These are phyloP conservation scores for Coniochaeta ligniaria DNA, from an alignment of 2,329 filamentous ascomycete species.

Conservation along the genomic window DNA sequence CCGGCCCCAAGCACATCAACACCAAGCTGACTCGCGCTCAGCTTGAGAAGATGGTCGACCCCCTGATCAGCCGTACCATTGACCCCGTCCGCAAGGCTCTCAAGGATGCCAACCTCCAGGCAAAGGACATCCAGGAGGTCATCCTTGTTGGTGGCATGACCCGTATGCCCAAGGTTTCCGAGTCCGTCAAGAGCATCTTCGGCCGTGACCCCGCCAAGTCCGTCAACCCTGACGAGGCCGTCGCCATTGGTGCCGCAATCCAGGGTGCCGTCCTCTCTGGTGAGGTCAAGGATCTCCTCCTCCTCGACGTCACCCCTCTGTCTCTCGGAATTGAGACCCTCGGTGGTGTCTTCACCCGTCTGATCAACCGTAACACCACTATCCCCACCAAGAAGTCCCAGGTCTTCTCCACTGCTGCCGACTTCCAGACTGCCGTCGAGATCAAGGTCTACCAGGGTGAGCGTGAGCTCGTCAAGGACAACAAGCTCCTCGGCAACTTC, in stretches of 20 bases:
- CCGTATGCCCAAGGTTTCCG: slow-evolving; percentile 96
- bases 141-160: slow-evolving; percentile 99
- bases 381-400: slow-evolving; percentile 99
- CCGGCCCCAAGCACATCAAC: slow-evolving; percentile 98
- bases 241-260: slow-evolving; percentile 93
- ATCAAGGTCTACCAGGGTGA: slow-evolving; percentile 99
- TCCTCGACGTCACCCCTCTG: slow-evolving; percentile 91
- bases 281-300: slow-evolving; percentile 91
- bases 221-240: slow-evolving; percentile 97
- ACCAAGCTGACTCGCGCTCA: slow-evolving; percentile 85
- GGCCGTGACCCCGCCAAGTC: slow-evolving; percentile 95
- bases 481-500: slow-evolving; percentile 99
- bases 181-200: slow-evolving; percentile 95
- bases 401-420: slow-evolving; percentile 93
- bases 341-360: slow-evolving; percentile 92
- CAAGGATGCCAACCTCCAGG: slow-evolving; percentile 86
- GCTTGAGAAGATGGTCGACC: slow-evolving; percentile 88
- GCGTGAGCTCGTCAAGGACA: slow-evolving; percentile 97
- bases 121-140: slow-evolving; percentile 94
- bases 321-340: slow-evolving; percentile 98
- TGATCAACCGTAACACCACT: slow-evolving; percentile 99
- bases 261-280: slow-evolving; percentile 95
- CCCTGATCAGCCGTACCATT: slow-evolving; percentile 77
- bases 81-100: slow-evolving; percentile 94
- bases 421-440: slow-evolving; percentile 98